phyloP scores from a whole-genome alignment of 352 stramenopile genomes.

The Pythium folliculosum region DNA sequence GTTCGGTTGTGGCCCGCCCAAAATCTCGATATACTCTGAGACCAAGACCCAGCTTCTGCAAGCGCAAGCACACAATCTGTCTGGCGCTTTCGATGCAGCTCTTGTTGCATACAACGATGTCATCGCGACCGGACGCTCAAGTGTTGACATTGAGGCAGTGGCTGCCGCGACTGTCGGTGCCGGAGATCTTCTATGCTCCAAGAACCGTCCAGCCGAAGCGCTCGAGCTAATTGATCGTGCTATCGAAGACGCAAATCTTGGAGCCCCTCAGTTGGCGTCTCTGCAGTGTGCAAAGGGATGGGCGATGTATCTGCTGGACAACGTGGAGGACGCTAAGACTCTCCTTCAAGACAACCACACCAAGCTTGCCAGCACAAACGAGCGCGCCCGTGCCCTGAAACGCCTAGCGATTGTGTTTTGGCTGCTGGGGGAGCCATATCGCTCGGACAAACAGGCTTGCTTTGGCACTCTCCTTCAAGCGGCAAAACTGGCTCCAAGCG shows the following conservation, averaged over 20 bases:
- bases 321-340: constrained; percentile 36
- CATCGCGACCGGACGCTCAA: constrained; percentile 15
- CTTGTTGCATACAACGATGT: constrained; percentile 43
- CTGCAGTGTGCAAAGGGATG: constrained; percentile 46
- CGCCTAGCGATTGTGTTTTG: constrained; percentile 81
- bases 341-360: constrained; percentile 42
- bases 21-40: constrained; percentile 53
- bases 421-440: constrained; percentile 48
- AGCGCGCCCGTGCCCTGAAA: constrained; percentile 54
- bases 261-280: constrained; percentile 29
- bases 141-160: constrained; percentile 29
- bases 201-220: constrained; percentile 35
- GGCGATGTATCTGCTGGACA: constrained; percentile 34
- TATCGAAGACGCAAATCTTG: background rate
- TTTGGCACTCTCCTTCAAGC: constrained; percentile 68
- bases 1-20: constrained; percentile 41
- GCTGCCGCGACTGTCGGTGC: constrained; percentile 40
- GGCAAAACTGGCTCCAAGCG: constrained; percentile 67
- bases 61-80: constrained; percentile 55
- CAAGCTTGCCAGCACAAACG: constrained; percentile 28
- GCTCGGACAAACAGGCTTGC: constrained; percentile 59
- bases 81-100: constrained; percentile 45
- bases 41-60: constrained; percentile 54
- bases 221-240: constrained; percentile 33
- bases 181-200: constrained; percentile 48